Percentiles rank a stretch among this genome's conserved stretches.
phyloP scores from a whole-genome alignment of 257 asterid genomes.

The Linaria vulgaris region DNA sequence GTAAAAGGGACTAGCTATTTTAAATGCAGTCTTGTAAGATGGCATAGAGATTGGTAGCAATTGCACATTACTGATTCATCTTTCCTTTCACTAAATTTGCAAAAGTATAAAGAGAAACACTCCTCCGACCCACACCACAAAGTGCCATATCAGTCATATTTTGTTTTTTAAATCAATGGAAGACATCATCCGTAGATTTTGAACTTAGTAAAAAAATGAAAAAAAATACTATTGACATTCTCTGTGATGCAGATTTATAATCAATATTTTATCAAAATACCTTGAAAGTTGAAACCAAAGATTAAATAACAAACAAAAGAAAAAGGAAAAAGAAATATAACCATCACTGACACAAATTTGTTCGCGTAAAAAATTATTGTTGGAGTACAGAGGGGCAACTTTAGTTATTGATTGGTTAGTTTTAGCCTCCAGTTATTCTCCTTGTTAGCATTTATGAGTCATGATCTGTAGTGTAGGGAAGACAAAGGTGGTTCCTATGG shows the following conservation, averaged over 20 bases:
- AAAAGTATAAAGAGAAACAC: constrained; percentile 9
- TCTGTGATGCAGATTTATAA: too few relatives aligned
- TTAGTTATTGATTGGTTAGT: constrained; percentile 9
- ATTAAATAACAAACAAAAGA: too few relatives aligned
- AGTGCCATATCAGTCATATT: neutral
- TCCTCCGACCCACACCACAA: neutral
- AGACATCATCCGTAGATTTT: too few relatives aligned
- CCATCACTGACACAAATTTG: too few relatives aligned
- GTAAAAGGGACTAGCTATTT: constrained; percentile 15
- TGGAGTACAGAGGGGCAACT: neutral
- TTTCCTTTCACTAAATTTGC: constrained; percentile 15
- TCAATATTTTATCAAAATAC: too few relatives aligned
- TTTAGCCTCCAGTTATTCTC: constrained; percentile 7
- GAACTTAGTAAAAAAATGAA: too few relatives aligned
- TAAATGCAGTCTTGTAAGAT: constrained; percentile 15
- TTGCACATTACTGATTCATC: constrained; percentile 7
- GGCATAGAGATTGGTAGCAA: constrained; percentile 3
- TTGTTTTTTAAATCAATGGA: too few relatives aligned
- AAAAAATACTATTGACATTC: neutral
- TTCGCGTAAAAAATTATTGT: too few relatives aligned
- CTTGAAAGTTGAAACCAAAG: too few relatives aligned
- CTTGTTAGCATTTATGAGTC: constrained; percentile 22
- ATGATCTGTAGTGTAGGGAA: constrained; percentile 16
- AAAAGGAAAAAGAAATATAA: too few relatives aligned
- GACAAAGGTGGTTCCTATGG: constrained; percentile 28